Evolutionary conservation across 202 grass and related monocot species (phyloP).

Genomic region (Zizania palustris): DNA sequence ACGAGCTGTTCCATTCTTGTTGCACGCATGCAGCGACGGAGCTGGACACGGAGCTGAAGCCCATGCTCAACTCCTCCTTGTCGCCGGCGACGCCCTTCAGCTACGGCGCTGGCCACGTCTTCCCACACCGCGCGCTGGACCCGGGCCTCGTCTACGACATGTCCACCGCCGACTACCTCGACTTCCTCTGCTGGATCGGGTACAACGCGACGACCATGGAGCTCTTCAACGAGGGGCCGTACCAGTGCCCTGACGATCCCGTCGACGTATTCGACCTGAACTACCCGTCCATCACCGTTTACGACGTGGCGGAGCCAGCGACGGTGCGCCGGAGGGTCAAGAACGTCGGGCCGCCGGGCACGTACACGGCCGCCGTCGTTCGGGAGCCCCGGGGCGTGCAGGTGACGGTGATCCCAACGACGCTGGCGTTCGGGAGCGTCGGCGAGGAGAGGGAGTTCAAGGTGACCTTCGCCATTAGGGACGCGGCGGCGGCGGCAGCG

Average conservation of each 20-base stretch:
- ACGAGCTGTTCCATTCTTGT: background rate
- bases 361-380: conserved; percentile 46
- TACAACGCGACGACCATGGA: conserved; percentile 59
- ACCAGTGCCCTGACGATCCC: conserved; percentile 47
- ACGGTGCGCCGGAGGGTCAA: conserved; percentile 53
- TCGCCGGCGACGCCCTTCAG: conserved; percentile 61
- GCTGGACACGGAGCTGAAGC: conserved; percentile 36
- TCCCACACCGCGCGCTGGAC: conserved; percentile 61
- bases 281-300: conserved; percentile 66
- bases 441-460: conserved; percentile 57
- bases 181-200: conserved; percentile 74
- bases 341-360: conserved; percentile 57
- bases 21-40: conserved; percentile 37
- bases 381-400: conserved; percentile 44
- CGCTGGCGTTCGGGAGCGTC: conserved; percentile 34
- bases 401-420: conserved; percentile 42
- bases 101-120: conserved; percentile 73
- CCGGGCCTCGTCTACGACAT: conserved; percentile 87
- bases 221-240: conserved; percentile 42
- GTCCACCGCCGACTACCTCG: conserved; percentile 56
- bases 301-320: conserved; percentile 19
- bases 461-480: conserved; percentile 37
- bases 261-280: conserved; percentile 58
- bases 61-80: conserved; percentile 49
- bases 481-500: background rate